Percentiles rank a stretch among this genome's conserved stretches.
Conservation (phyloP, 192 early-diverging fungal genomes). For the Backusella westeae region DNA sequence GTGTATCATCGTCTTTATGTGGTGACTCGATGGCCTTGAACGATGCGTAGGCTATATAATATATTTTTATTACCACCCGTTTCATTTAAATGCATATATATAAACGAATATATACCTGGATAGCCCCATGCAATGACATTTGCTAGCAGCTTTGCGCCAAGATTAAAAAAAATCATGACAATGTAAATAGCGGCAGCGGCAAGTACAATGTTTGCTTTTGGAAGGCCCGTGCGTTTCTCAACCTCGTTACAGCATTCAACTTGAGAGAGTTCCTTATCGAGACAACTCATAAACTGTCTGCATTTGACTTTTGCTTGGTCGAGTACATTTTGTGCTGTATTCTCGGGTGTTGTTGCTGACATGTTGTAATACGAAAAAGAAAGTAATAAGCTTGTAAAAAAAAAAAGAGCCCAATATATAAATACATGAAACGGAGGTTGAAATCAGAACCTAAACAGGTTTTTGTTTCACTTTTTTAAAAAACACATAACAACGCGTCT, state of each 20-base stretch:
- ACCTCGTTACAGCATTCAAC: slow-evolving; percentile 61
- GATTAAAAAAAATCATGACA: slow-evolving; percentile 88
- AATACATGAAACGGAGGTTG: neutral
- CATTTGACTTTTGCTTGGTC: slow-evolving; percentile 6
- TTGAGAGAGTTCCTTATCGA: slow-evolving; percentile 77
- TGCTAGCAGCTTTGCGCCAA: slow-evolving; percentile 72
- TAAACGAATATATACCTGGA: slow-evolving; percentile 20
- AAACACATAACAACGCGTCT: neutral
- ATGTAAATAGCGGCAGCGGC: slow-evolving; percentile 59
- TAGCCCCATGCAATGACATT: slow-evolving; percentile 38
- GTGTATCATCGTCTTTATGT: slow-evolving; percentile 77
- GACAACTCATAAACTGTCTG: slow-evolving; percentile 7
- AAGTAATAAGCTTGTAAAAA: neutral
- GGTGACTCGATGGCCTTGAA: slow-evolving; percentile 89
- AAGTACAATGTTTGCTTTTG: slow-evolving; percentile 78
- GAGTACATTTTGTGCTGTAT: neutral
- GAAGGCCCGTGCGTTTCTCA: slow-evolving; percentile 73
- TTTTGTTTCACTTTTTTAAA: neutral
- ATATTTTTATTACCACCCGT: neutral
- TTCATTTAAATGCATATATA: neutral
- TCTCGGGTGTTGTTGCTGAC: neutral
- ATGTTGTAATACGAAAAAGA: neutral
- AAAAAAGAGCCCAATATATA: neutral
- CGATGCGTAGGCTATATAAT: slow-evolving; percentile 75
- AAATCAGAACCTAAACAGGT: neutral